A percentile compares a stretch with the other conserved stretches of the same genome.
phyloP scores from a whole-genome alignment of 345 rosid species.

The Populus tremula region DNA sequence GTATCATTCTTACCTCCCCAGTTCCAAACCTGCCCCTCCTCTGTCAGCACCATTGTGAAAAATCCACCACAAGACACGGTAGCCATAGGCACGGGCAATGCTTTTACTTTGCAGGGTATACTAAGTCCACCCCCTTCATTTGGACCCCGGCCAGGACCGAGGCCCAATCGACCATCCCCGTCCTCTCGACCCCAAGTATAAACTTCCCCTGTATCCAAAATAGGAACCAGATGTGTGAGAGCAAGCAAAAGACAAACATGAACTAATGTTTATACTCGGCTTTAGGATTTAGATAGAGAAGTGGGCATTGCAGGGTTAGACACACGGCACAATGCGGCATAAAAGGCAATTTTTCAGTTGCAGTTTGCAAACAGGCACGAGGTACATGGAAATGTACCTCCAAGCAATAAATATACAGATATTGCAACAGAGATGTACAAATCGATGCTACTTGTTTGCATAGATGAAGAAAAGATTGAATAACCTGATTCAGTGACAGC shows the following conservation, averaged over 20 bases:
- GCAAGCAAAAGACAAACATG: not conserved
- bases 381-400: not conserved
- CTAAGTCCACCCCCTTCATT: slow-evolving; percentile 91
- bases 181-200: slow-evolving; percentile 95
- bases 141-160: slow-evolving; percentile 87
- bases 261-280: not conserved
- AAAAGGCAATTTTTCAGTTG: too few species aligned
- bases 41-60: slow-evolving; percentile 72
- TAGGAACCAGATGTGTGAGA: not conserved
- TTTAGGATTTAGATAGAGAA: not conserved
- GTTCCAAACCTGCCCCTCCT: slow-evolving; percentile 82
- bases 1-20: slow-evolving; percentile 65
- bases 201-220: slow-evolving; percentile 56
- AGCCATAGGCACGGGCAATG: slow-evolving; percentile 56
- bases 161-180: slow-evolving; percentile 95
- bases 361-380: not conserved
- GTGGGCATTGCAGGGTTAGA: not conserved
- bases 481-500: slow-evolving; percentile 75
- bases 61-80: slow-evolving; percentile 91
- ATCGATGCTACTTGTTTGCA: not conserved
- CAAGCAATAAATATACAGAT: not conserved
- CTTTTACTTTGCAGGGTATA: slow-evolving; percentile 77
- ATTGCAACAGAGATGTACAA: not conserved
- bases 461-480: not conserved
- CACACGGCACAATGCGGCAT: not conserved